Conservation (phyloP, 108 stramenopile genomes). For the Nannochloropsis granulata region DNA sequence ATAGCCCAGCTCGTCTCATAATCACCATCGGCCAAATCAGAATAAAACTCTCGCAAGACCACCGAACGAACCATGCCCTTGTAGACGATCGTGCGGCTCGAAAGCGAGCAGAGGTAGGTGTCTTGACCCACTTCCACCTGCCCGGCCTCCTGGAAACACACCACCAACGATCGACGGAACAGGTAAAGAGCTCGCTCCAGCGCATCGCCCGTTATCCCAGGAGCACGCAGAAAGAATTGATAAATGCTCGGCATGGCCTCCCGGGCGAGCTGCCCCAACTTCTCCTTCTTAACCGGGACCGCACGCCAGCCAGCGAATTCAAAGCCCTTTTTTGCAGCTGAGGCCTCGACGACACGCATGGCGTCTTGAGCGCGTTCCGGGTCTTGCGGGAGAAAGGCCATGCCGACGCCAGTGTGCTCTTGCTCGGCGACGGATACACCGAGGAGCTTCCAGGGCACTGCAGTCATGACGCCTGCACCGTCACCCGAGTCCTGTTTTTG, state of each 20-base stretch:
- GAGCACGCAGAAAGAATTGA: slow-evolving; percentile 18
- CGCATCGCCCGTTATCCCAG: background rate
- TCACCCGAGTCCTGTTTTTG: slow-evolving; percentile 21
- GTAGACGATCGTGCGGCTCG: slow-evolving; percentile 30
- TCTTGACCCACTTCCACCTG: slow-evolving; percentile 6
- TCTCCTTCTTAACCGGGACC: slow-evolving; percentile 31
- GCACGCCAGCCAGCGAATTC: slow-evolving; percentile 32
- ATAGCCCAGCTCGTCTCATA: slow-evolving; percentile 33
- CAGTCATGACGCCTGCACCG: slow-evolving; percentile 34
- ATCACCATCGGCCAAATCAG: slow-evolving; percentile 33
- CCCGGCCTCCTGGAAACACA: slow-evolving; percentile 18
- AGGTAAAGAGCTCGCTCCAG: slow-evolving; percentile 24
- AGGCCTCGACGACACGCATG: background rate
- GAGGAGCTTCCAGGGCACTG: slow-evolving; percentile 23
- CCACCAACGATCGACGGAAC: slow-evolving; percentile 2
- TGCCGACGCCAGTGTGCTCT: slow-evolving; percentile 18
- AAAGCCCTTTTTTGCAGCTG: slow-evolving; percentile 1
- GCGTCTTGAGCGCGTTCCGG: background rate
- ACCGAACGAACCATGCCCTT: slow-evolving; percentile 36
- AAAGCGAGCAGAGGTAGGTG: slow-evolving; percentile 37
- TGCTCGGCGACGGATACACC: slow-evolving; percentile 8
- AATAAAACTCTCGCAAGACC: slow-evolving; percentile 33
- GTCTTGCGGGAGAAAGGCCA: slow-evolving; percentile 20
- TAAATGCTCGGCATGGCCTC: slow-evolving; percentile 28
- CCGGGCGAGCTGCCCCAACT: slow-evolving; percentile 20